Base-by-base conservation (phyloP, 2,329 filamentous ascomycete species). In the Sporothrix humicola region DNA sequence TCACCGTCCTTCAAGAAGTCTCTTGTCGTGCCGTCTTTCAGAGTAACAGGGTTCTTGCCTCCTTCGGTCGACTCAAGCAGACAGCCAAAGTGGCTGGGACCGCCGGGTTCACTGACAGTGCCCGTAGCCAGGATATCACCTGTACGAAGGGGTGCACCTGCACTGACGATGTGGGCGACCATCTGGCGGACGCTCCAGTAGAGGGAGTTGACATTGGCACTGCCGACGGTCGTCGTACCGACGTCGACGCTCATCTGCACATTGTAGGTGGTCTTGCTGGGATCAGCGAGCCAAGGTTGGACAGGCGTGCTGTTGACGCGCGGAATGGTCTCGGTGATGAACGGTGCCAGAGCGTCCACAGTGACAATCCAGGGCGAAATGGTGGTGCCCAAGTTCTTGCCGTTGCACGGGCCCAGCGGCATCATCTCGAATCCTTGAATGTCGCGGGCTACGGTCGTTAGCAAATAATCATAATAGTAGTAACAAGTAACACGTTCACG, bases 341-440 rank as follows among this genome's bases (percentile, higher is more conserved):
- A 59, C 13, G 82, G 91, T 79, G 92, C 92, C 52, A 96, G 83
- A 0, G 93, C 93, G 79, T 95, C 92, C 46, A 90, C 87, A 13
- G 93, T 84, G 4, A 96, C 91, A 1, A 96, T 88, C 93, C 93
- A 96, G 0, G 92, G 88, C 75, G 90, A 92, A 77, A 96, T 91
- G 0, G 88, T 92, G 0, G 92, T 93, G 3, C 87, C 91, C 78
- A 95, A 95, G 81, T 95, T 95, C 87, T 96, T 96, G 37, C 89
- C 86, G 76, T 93, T 94, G 83, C 96, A 95, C 0, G 93, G 93
- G 0, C 93, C 93, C 9, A 95, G 83, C 0, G 93, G 93, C 12
- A 95, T 87, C 77, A 94, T 95, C 81, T 97, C 93, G 92, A 92
- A 96, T 0, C 88, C 87, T 80, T 97, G 93, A 69, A 96, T 91